Evolutionary conservation across 75 land plant species (phyloP).

Genomic region (Chamaecyparis obtusa): DNA sequence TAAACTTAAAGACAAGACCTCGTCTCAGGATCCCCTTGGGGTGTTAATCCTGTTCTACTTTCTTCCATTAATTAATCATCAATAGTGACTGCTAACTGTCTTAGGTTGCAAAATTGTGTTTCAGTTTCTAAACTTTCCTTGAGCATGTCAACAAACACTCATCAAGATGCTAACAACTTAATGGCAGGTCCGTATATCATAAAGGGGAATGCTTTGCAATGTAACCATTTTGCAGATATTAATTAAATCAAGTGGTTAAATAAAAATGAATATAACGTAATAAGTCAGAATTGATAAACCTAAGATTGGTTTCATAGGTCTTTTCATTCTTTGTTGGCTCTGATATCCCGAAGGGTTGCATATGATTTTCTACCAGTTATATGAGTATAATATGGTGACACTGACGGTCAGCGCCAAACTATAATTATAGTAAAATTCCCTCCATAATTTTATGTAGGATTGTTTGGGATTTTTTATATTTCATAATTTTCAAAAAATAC

Average conservation of each 20-base stretch:
- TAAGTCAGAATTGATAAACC: background rate
- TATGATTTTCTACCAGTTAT: background rate
- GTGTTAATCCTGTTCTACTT: background rate
- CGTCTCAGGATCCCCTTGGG: background rate
- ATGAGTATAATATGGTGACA: background rate
- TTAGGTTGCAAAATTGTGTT: background rate
- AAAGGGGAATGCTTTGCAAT: background rate
- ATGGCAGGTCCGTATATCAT: background rate
- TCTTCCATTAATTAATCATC: background rate
- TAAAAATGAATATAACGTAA: background rate
- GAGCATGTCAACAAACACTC: background rate
- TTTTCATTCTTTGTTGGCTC: background rate
- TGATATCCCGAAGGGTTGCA: background rate
- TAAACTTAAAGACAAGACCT: background rate
- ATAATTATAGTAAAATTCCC: background rate
- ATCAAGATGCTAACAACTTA: background rate
- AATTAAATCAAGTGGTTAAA: background rate
- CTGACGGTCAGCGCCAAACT: background rate
- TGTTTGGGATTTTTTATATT: background rate
- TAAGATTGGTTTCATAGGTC: background rate
- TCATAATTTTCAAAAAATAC: background rate
- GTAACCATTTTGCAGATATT: background rate
- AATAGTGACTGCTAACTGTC: background rate
- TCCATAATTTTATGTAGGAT: background rate
- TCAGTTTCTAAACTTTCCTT: background rate